Evolutionary conservation across 139 green algal genomes (phyloP).

Genomic region (Picochlorum sp.): DNA sequence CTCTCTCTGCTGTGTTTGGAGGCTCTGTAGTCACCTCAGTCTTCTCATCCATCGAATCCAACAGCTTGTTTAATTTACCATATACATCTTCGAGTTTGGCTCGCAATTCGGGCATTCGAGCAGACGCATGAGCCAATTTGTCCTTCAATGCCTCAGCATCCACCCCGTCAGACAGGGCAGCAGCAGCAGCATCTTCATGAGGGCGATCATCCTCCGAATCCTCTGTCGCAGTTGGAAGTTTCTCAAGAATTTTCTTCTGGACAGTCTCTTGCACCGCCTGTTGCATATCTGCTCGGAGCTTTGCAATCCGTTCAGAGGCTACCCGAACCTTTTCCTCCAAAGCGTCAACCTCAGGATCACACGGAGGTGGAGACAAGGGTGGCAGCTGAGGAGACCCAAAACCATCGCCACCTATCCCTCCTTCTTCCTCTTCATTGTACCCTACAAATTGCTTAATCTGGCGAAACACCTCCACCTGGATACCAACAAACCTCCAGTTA

Average conservation of each 20-base stretch:
- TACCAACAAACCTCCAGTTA: not conserved
- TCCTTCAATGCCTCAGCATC: conserved; percentile 15
- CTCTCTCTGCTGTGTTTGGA: conserved; percentile 20
- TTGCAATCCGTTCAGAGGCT: conserved; percentile 1
- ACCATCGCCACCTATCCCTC: not conserved
- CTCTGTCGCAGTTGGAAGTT: conserved; percentile 5
- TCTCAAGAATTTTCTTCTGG: conserved; percentile 5
- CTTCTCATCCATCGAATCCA: conserved; percentile 1
- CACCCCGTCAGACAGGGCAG: not conserved
- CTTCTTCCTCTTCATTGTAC: not conserved
- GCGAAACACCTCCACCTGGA: conserved; percentile 3
- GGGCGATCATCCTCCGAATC: conserved; percentile 2
- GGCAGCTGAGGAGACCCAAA: conserved; percentile 13
- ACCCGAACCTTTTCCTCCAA: conserved; percentile 13
- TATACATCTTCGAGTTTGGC: conserved; percentile 21
- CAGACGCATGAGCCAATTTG: conserved; percentile 14
- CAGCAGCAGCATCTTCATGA: not conserved
- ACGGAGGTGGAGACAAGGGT: conserved; percentile 20
- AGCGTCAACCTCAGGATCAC: conserved; percentile 12
- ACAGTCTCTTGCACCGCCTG: conserved; percentile 10
- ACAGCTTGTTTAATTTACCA: conserved; percentile 14
- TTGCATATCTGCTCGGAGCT: conserved; percentile 22
- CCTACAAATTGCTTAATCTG: conserved; percentile 2
- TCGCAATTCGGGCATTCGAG: conserved; percentile 16
- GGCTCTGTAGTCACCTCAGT: conserved; percentile 3